Conservation (phyloP, 495 filamentous ascomycete genomes). For the Xylaria palmicola region DNA sequence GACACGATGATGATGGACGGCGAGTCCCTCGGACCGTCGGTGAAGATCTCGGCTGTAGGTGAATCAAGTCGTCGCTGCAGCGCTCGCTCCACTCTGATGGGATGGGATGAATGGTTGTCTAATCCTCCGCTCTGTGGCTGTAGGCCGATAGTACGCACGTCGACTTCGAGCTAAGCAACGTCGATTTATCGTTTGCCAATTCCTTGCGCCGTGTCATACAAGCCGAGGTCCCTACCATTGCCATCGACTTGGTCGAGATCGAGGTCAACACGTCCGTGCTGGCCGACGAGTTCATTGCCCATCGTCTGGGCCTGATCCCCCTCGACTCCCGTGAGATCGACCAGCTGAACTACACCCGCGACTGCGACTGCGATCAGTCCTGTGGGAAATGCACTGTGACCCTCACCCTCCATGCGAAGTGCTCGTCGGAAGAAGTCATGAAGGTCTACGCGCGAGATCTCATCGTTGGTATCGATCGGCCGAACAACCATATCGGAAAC, state of each 20-base stretch:
- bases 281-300: conserved; percentile 91
- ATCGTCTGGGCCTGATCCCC: conserved; percentile 89
- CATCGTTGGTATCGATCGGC: conserved; percentile 66
- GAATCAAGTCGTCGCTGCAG: background rate
- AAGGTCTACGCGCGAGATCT: conserved; percentile 87
- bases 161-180: conserved; percentile 77
- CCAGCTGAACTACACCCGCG: conserved; percentile 79
- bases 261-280: conserved; percentile 91
- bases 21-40: conserved; percentile 62
- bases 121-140: too few species aligned
- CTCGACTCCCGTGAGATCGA: conserved; percentile 83
- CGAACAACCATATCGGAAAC: conserved; percentile 60
- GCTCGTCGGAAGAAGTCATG: conserved; percentile 79
- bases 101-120: conserved; percentile 2
- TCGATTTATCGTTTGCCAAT: conserved; percentile 89
- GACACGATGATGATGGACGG: conserved; percentile 60
- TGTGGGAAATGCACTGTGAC: conserved; percentile 88
- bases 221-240: conserved; percentile 91
- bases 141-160: conserved; percentile 70
- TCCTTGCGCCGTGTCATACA: conserved; percentile 89
- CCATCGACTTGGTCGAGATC: conserved; percentile 92
- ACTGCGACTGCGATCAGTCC: conserved; percentile 93
- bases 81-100: background rate
- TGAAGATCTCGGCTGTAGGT: conserved; percentile 69
- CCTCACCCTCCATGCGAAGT: conserved; percentile 78